Conservation (phyloP, 352 stramenopile genomes). For the Aphanomyces euteiches region DNA sequence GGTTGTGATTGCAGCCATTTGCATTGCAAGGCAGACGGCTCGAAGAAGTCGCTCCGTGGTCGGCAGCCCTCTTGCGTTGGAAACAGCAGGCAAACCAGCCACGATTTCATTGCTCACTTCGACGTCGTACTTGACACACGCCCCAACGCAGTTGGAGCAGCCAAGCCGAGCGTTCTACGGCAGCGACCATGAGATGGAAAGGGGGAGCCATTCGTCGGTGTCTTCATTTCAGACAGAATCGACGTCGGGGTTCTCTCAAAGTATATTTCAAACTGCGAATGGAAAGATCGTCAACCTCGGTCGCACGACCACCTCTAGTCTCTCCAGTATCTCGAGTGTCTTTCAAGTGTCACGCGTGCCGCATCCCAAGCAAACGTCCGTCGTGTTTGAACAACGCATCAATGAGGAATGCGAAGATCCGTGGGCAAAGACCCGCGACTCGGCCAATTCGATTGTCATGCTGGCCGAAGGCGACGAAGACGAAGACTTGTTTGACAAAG, state of each 20-base stretch:
- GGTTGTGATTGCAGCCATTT: too few relatives aligned
- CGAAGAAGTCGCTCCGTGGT: too few relatives aligned
- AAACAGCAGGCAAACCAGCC: not conserved
- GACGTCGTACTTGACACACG: not conserved
- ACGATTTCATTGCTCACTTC: not conserved
- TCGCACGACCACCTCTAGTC: not conserved
- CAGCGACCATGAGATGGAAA: not conserved
- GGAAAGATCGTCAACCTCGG: too few relatives aligned
- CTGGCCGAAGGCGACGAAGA: slow-evolving; percentile 29
- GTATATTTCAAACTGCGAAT: too few relatives aligned
- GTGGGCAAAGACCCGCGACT: not conserved
- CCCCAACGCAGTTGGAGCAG: not conserved
- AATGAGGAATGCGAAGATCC: slow-evolving; percentile 18
- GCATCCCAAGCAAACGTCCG: not conserved
- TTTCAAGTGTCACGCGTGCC: slow-evolving; percentile 5
- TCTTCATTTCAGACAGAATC: slow-evolving; percentile 25
- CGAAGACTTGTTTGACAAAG: slow-evolving; percentile 26
- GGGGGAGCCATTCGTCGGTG: not conserved
- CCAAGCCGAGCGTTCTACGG: slow-evolving; percentile 1
- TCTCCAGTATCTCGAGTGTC: slow-evolving; percentile 27
- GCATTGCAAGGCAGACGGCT: too few relatives aligned
- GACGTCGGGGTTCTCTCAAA: slow-evolving; percentile 20
- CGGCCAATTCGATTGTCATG: slow-evolving; percentile 22
- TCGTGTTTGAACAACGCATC: not conserved
- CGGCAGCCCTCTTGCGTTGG: not conserved